Conservation (phyloP, 2,329 filamentous ascomycete species). For the Phaeoacremonium minimum region DNA sequence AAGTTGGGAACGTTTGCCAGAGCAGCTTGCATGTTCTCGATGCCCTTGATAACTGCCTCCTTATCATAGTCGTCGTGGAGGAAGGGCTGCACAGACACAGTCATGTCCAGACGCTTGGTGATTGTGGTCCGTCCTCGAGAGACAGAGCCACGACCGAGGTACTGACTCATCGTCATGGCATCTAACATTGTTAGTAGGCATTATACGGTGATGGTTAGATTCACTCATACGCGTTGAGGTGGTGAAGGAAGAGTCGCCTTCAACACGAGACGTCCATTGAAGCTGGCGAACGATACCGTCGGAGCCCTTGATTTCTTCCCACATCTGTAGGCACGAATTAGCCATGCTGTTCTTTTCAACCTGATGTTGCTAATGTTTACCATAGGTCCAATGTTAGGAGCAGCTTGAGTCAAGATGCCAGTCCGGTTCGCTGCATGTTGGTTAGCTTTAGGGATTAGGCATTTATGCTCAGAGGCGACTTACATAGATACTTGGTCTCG, state of each 20-base stretch:
- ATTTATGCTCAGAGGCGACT: constrained; percentile 8
- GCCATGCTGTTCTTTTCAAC: too few relatives aligned
- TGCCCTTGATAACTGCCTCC: constrained; percentile 58
- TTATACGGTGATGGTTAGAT: too few relatives aligned
- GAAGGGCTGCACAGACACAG: constrained; percentile 56
- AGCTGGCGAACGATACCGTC: constrained; percentile 61
- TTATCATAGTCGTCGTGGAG: constrained; percentile 55
- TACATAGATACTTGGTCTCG: constrained; percentile 36
- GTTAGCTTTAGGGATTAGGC: constrained; percentile 13
- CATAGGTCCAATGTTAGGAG: constrained; percentile 61
- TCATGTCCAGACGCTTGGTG: constrained; percentile 50
- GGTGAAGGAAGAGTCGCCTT: constrained; percentile 18
- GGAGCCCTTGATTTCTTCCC: constrained; percentile 50
- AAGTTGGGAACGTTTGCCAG: constrained; percentile 50
- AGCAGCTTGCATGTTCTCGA: constrained; percentile 55
- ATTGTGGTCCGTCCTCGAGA: constrained; percentile 60
- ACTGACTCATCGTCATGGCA: constrained; percentile 51
- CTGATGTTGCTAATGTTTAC: too few relatives aligned
- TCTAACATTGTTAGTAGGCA: too few relatives aligned
- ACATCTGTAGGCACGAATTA: constrained; percentile 26
- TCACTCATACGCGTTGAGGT: constrained; percentile 18
- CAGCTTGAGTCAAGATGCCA: constrained; percentile 60
- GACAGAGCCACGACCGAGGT: constrained; percentile 61
- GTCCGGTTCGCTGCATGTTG: constrained; percentile 31
- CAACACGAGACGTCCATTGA: constrained; percentile 58